These are phyloP conservation scores for Lathyrus aphaca DNA, from an alignment of 306 rosid species.

Conservation along the genomic window DNA sequence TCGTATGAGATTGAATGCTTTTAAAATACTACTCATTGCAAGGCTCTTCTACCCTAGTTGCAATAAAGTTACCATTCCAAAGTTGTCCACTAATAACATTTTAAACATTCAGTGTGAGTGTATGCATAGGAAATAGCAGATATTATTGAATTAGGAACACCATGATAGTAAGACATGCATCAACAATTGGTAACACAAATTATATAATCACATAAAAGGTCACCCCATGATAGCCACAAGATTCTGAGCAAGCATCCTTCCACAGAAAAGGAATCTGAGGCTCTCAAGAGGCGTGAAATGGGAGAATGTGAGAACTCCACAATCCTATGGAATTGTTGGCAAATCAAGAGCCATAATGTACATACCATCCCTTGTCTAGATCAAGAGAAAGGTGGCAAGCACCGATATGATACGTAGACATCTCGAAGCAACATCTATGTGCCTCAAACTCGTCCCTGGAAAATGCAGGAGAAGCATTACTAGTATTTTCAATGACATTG, in stretches of 20 bases:
- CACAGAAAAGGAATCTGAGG: slow-evolving; percentile 53
- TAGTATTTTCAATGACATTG: slow-evolving; percentile 49
- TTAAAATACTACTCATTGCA: neutral
- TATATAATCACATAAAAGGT: slow-evolving; percentile 45
- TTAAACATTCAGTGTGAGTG: slow-evolving; percentile 15
- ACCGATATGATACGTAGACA: slow-evolving; percentile 53
- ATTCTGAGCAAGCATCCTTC: slow-evolving; percentile 53
- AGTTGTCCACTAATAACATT: slow-evolving; percentile 15
- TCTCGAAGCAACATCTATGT: slow-evolving; percentile 61
- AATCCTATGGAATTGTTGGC: slow-evolving; percentile 43
- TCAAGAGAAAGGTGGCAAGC: slow-evolving; percentile 51
- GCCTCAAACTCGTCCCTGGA: slow-evolving; percentile 74
- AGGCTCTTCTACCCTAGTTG: slow-evolving; percentile 22
- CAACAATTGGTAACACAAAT: slow-evolving; percentile 47
- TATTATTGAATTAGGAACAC: slow-evolving; percentile 32
- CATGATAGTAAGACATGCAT: slow-evolving; percentile 36
- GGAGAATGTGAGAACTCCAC: slow-evolving; percentile 52
- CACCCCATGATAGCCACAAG: slow-evolving; percentile 53
- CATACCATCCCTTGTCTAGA: slow-evolving; percentile 48
- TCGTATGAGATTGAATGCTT: slow-evolving; percentile 18
- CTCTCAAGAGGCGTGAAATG: slow-evolving; percentile 58
- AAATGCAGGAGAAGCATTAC: slow-evolving; percentile 74
- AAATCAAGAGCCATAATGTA: slow-evolving; percentile 46
- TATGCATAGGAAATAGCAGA: neutral
- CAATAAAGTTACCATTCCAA: slow-evolving; percentile 23